phyloP scores from a whole-genome alignment of 2,329 filamentous ascomycete species.

The Claviceps fusiformis region DNA sequence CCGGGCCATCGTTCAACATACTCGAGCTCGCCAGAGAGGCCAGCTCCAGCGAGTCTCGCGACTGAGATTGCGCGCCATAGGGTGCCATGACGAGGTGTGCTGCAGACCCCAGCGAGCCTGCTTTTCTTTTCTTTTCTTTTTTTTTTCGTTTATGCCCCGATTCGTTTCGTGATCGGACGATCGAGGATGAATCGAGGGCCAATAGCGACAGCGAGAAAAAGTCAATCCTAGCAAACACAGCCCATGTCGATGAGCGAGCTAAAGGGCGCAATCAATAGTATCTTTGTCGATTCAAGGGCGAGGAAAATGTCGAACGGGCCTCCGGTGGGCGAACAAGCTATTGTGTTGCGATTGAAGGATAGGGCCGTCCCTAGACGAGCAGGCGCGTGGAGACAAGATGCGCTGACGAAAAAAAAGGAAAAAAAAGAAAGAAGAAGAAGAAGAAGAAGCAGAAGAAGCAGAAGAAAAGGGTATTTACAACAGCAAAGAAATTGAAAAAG shows the following conservation, averaged over 20 bases:
- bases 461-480: background rate
- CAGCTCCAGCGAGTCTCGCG: conserved; percentile 90
- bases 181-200: no score
- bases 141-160: background rate
- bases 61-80: conserved; percentile 27
- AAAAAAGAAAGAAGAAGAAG: background rate
- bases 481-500: background rate
- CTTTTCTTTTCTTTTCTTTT: no score
- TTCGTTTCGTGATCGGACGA: background rate
- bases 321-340: background rate
- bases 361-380: background rate
- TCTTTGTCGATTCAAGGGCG: background rate
- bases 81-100: conserved; percentile 25
- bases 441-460: background rate
- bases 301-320: no score
- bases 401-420: background rate
- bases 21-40: conserved; percentile 86
- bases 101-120: background rate
- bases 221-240: conserved; percentile 10
- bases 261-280: background rate
- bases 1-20: conserved; percentile 36
- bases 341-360: background rate
- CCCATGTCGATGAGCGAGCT: conserved; percentile 13
- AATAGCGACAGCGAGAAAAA: background rate
- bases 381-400: background rate